Base-by-base conservation (phyloP, 805 yeast genomes). In the Schizosaccharomyces lindneri region DNA sequence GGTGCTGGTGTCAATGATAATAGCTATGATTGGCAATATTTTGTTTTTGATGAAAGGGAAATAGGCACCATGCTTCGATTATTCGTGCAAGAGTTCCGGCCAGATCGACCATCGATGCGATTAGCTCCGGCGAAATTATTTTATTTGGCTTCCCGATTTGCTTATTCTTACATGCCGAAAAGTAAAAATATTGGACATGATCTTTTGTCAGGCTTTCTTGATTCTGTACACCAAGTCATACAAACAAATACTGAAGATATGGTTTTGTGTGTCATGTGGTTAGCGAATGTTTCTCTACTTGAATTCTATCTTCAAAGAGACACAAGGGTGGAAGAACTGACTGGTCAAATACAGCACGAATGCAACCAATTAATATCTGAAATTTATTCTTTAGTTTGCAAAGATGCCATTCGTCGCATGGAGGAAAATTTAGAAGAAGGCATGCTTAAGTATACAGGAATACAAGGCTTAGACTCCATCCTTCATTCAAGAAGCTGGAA, bases 401-500 rank as follows among this genome's bases (percentile, higher is more conserved):
- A 71, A 55, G 75, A 73, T 59, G 72, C 70, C 27, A 74, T 72
- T 60, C 66, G 71, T 7, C 67, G 74, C 24, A 63, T 72, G 55
- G 74, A 72, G 31, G 62, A 62, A n/a, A 62, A 66, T 5, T 62
- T 72, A 29, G 73, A 72, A 59, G 63, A 66, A 4, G 68, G 74
- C 32, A 70, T 69, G 59, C 68, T 93, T 51, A 81, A 87, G 67
- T 88, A 81, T 70, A 81, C 85, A 19, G 85, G 84, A 62, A 83
- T 90, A 61, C 93, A 93, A 0, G 96, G 89, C 63, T 79, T 87
- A 39, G 79, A 83, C 61, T 81, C 82, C 59, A 83, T 85, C 17
- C 74, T 83, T 61, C 89, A 86, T 71, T 87, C 86, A 64, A 83
- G 81, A 64, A 84, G 80, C 64, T 81, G 85, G 85, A 77, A 78